These are phyloP conservation scores for Wickerhamomyces alni DNA, from an alignment of 805 yeast species.

Conservation along the genomic window DNA sequence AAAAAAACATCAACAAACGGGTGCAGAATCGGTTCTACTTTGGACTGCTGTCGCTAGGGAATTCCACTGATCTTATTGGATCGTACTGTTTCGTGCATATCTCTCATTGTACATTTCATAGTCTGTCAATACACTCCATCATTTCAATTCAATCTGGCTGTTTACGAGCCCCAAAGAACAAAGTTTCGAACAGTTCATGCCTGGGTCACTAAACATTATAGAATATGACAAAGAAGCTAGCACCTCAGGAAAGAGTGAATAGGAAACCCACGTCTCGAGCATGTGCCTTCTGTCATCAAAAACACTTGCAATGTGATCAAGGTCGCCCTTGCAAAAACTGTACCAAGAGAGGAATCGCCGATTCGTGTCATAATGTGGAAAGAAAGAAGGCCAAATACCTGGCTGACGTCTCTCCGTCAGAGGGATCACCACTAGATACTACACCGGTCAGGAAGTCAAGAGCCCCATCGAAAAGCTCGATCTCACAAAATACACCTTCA, in stretches of 20 bases:
- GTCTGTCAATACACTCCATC: too few species aligned
- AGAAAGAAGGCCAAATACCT: conserved; percentile 41
- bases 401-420: conserved; percentile 5
- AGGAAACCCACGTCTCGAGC: conserved; percentile 65
- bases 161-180: too few species aligned
- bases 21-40: too few species aligned
- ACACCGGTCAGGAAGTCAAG: background rate
- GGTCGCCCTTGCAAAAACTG: conserved; percentile 69
- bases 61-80: too few species aligned
- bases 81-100: too few species aligned
- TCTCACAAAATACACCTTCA: background rate
- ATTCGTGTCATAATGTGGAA: conserved; percentile 50
- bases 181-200: too few species aligned
- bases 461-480: background rate
- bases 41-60: too few species aligned
- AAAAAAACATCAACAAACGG: too few species aligned
- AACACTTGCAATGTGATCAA: conserved; percentile 69
- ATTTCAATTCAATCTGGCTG: too few species aligned
- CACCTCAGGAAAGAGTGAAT: conserved; percentile 43
- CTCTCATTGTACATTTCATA: too few species aligned
- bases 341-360: conserved; percentile 50
- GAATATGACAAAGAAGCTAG: conserved; percentile 56
- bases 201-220: too few species aligned
- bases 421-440: background rate
- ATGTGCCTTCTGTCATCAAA: conserved; percentile 65